A percentile compares a stretch with the other conserved stretches of the same genome.
phyloP scores from a whole-genome alignment of 768 basidiomycete species.

The Neoboletus brunneissimus region DNA sequence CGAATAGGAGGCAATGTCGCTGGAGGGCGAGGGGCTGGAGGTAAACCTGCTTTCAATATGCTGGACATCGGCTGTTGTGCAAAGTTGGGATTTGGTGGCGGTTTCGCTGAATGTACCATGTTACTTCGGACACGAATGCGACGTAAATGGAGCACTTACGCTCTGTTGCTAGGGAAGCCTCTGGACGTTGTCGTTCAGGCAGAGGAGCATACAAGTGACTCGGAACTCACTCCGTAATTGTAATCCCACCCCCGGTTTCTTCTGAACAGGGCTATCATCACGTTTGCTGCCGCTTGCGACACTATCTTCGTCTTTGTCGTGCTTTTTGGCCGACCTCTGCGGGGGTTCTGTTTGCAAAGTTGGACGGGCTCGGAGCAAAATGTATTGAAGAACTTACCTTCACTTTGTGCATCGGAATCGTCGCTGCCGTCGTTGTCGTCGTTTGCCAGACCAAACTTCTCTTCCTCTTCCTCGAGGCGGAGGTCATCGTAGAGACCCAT shows the following conservation, averaged over 20 bases:
- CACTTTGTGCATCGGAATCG: slow-evolving; percentile 70
- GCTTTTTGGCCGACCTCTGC: slow-evolving; percentile 71
- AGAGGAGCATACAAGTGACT: slow-evolving; percentile 3
- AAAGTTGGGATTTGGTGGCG: slow-evolving; percentile 79
- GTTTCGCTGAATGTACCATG: slow-evolving; percentile 42
- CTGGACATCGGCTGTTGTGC: slow-evolving; percentile 71
- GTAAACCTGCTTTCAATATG: slow-evolving; percentile 75
- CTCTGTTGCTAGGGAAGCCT: slow-evolving; percentile 61
- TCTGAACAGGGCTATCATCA: slow-evolving; percentile 74
- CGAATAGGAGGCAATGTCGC: slow-evolving; percentile 73
- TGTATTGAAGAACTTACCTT: slow-evolving; percentile 48
- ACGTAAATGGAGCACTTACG: slow-evolving; percentile 38
- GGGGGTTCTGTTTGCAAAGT: slow-evolving; percentile 50
- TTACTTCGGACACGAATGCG: slow-evolving; percentile 4
- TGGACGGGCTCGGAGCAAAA: not conserved
- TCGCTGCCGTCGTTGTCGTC: slow-evolving; percentile 73
- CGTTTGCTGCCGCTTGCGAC: slow-evolving; percentile 65
- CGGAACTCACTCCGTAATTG: slow-evolving; percentile 67
- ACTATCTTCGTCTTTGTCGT: slow-evolving; percentile 69
- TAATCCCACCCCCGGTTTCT: slow-evolving; percentile 65
- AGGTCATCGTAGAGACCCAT: slow-evolving; percentile 98
- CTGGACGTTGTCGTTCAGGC: slow-evolving; percentile 38
- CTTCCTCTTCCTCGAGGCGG: slow-evolving; percentile 94
- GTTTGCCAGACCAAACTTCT: slow-evolving; percentile 76
- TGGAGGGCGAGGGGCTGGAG: slow-evolving; percentile 50